These are phyloP conservation scores for Cutaneotrichosporon spelunceum DNA, from an alignment of 1,284 basidiomycete genomes.

Conservation along the genomic window DNA sequence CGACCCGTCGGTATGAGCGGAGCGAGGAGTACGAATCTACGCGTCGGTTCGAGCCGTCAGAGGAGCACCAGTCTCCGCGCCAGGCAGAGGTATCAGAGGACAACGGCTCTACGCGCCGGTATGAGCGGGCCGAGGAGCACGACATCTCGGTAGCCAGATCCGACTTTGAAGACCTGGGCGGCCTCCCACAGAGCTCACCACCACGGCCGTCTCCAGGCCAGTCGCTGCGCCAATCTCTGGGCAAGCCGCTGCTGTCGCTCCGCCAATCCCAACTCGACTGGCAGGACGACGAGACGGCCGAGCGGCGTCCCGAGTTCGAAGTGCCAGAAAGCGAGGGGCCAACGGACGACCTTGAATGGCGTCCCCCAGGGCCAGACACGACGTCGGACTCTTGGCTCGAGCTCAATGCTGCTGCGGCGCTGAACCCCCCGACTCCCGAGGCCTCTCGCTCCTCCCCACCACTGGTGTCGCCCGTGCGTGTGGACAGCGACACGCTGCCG, in stretches of 20 bases:
- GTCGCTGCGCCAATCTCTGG: not conserved
- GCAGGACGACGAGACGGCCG: not conserved
- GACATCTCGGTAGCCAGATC: not conserved
- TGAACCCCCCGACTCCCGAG: not conserved
- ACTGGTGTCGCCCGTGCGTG: slow-evolving; percentile 1
- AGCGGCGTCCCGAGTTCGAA: not conserved
- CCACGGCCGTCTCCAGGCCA: not conserved
- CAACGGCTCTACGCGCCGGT: not conserved
- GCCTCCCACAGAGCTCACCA: not conserved
- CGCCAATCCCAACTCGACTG: not conserved
- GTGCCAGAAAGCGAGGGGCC: not conserved
- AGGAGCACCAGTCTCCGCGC: no score
- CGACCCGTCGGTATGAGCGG: not conserved
- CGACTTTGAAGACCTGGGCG: slow-evolving; percentile 2
- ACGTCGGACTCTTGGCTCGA: slow-evolving; percentile 7
- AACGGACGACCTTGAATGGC: not conserved
- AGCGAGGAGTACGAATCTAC: not conserved
- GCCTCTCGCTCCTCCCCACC: not conserved
- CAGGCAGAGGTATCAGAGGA: no score
- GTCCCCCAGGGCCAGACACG: not conserved
- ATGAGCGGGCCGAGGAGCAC: not conserved
- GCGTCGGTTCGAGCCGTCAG: not conserved
- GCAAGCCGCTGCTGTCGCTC: not conserved
- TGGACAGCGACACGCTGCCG: slow-evolving; percentile 7
- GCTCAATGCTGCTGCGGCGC: slow-evolving; percentile 5